Evolutionary conservation across 1,284 basidiomycete species (phyloP), one percentile per base, ranked within the genome.

Genomic region (Blastosporella zonata): DNA sequence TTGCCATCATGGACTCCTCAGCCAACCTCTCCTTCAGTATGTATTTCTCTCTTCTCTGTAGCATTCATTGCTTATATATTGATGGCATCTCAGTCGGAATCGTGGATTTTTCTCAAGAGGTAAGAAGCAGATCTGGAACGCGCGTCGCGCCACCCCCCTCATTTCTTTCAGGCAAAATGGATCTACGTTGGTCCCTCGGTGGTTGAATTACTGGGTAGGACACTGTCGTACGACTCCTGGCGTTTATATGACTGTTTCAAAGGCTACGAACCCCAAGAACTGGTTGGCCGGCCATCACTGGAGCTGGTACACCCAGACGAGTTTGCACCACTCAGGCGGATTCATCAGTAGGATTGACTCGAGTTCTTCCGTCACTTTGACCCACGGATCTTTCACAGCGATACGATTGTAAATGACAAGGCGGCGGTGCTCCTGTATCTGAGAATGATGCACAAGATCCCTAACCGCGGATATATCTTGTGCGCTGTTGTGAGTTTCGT

Each of bases 241-340:
- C 18, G 38, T 28, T 28, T 5, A 28, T 47, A 2, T 31, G 12
- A 21, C 25, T 27, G 13, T 13, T 9, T 13, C 29, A 46, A 46
- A 89, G 87, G 86, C 42, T 89, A 75, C 58, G 85, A 88, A 54
- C 80, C 83, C 2, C 67, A 72, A 47, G 87, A 90, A 57, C 72
- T 88, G 51, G 72, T 86, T 46, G 82, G 82, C 1, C 72, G 69
- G 17, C 76, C 84, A 1, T 83, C 82, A 2, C 70, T 87, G 28
- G 78, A 84, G 49, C 79, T 89, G 52, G 83, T 87, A 18, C 85
- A 90, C 60, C 85, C 85, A 4, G 86, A 89, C 33, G 87, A 90
- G 61, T 81, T 81, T 54, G 63, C 74, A 13, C 73, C 77, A 27
- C 77, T 84, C 17, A 77, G 77, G 57, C 71, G 74, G 52, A 67